Base-by-base conservation (phyloP, 306 rosid species). In the Corylus heterophylla region DNA sequence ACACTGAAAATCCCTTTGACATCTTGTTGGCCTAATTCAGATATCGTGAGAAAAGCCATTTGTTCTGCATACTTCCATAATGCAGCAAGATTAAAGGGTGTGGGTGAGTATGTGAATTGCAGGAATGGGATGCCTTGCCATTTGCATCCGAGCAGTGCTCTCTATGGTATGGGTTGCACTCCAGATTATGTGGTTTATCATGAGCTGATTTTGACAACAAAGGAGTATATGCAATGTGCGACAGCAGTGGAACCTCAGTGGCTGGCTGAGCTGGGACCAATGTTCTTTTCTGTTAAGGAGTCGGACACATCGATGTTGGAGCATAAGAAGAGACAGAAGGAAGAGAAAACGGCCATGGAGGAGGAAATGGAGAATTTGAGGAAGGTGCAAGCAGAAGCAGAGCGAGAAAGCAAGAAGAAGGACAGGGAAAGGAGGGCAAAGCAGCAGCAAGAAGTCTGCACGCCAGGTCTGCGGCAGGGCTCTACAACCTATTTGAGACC, bases 211-310 rank as follows among this genome's bases (percentile, higher is more conserved):
- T 82, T 95, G 86, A 95, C 98, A 0, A 71, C 90, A 0, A 95
- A 95, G 79, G 98, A 95, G 88, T 95, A 95, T 81, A 95, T 92
- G 98, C 98, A 95, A 73, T 95, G 98, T 72, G 98, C 97, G 35
- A 95, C 98, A 0, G 97, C 98, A 0, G 98, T 92, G 83, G 98
- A 95, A 84, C 95, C 98, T 8, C 98, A 95, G 45, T 92, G 98
- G 98, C 8, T 95, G 75, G 98, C 98, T 10, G 98, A 95, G 79
- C 78, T 95, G 74, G 98, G 98, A 39, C 98, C 98, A 2, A 92
- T 95, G 98, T 95, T 95, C 81, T 95, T 95, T 75, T 95, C 98
- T 29, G 98, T 92, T 1, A 95, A 95, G 87, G 98, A 95, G 14
- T 95, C 98, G 3, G 98, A 95, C 86, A 95, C 98, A 6, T 95